Evolutionary conservation across 129 eudicot genomes (phyloP), one percentile per base, ranked within the genome.

Genomic region (Silybum marianum): DNA sequence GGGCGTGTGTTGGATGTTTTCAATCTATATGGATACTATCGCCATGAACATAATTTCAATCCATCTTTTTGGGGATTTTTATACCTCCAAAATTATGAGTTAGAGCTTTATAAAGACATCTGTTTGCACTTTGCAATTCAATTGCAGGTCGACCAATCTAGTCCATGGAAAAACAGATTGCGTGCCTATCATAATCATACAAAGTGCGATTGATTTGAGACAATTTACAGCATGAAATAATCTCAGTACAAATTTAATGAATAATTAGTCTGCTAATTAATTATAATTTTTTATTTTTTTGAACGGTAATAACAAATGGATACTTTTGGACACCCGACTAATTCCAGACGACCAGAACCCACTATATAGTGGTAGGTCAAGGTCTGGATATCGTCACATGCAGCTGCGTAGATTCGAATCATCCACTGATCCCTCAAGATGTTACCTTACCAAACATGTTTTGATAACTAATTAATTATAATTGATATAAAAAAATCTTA

Each of bases 121-220:
- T 39, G 86, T 39, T 77, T 28, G 86, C 63, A 62, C 82, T 39
- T 77, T 28, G 86, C 63, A 62, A 77, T 30, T 24, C 39, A 71
- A 71, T 19, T 58, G 69, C n/a, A 40, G 86, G 66, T 9, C 30
- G 26, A 78, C 8, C 36, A 78, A 71, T 83, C 24, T 78, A 32
- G 82, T 25, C 82, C 86, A 83, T 72, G 40, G 7, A 72, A 71
- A 26, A 60, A 2, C 69, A 28, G 70, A 19, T 22, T 71, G 78
- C 86, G 82, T 83, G 82, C 7, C 32, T 25, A 39, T 23, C 13
- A 62, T 83, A 21, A 39, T 23, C 13, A 62, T 83, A 21, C 54
- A 44, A 10, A 44, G 54, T 44, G 54, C 16, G 2, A 11, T 44
- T 44, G 54, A 44, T 11, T 44, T 40, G 48, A 40, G 13, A 40